phyloP scores from a whole-genome alignment of 148 eudicot genomes.

The Amaranthus palmeri region DNA sequence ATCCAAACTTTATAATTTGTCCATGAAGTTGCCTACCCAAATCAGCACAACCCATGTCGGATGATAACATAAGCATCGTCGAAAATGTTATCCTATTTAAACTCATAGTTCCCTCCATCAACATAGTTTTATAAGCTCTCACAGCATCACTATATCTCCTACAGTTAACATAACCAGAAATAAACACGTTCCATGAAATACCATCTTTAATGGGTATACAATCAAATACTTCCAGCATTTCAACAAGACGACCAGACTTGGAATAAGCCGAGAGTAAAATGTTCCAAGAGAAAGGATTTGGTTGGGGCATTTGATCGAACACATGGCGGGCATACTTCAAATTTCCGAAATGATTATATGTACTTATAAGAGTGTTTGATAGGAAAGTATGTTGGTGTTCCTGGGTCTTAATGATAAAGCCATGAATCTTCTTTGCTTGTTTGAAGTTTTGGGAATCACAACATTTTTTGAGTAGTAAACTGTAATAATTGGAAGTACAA shows the following conservation, averaged over 20 bases:
- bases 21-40: conserved; percentile 75
- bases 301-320: conserved; percentile 67
- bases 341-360: conserved; percentile 35
- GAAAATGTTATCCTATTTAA: conserved; percentile 67
- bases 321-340: conserved; percentile 61
- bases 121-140: conserved; percentile 55
- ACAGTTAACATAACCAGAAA: conserved; percentile 60
- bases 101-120: conserved; percentile 41
- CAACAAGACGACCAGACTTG: conserved; percentile 38
- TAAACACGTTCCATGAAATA: conserved; percentile 79
- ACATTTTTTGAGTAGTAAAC: conserved; percentile 65
- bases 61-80: conserved; percentile 63
- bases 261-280: conserved; percentile 62
- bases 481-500: conserved; percentile 44
- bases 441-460: conserved; percentile 45
- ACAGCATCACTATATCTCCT: conserved; percentile 44
- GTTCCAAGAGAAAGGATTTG: conserved; percentile 79
- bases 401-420: conserved; percentile 46
- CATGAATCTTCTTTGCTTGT: conserved; percentile 60
- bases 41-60: conserved; percentile 36
- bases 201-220: conserved; percentile 61
- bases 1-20: conserved; percentile 69
- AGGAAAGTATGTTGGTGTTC: conserved; percentile 45
- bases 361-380: conserved; percentile 46
- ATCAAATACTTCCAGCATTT: conserved; percentile 55